These are phyloP conservation scores for Vigna reflexopilosa DNA, from an alignment of 306 rosid species.

Conservation along the genomic window DNA sequence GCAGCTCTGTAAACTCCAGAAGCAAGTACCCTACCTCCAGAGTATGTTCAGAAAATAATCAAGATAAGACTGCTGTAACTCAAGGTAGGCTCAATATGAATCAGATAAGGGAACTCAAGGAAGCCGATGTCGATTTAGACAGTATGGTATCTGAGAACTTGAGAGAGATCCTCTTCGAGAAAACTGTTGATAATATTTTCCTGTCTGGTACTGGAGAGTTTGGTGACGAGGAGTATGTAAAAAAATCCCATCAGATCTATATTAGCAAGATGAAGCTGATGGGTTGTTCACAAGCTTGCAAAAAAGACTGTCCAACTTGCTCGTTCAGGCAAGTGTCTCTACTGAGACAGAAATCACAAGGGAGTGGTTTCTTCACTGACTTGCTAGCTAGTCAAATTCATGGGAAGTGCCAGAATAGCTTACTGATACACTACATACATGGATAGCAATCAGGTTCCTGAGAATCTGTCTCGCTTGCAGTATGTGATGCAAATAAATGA, in stretches of 20 bases:
- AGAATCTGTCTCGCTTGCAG: too few species aligned
- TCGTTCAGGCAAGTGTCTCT: slow-evolving; percentile 88
- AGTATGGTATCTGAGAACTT: slow-evolving; percentile 82
- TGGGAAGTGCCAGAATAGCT: slow-evolving; percentile 48
- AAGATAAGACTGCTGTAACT: slow-evolving; percentile 86
- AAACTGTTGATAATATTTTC: slow-evolving; percentile 88
- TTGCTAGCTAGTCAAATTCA: slow-evolving; percentile 57
- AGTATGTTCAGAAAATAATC: slow-evolving; percentile 91
- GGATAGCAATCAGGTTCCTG: too few species aligned
- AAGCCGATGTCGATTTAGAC: slow-evolving; percentile 80
- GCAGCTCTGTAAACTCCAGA: slow-evolving; percentile 80
- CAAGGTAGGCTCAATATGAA: slow-evolving; percentile 90
- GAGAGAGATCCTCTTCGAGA: slow-evolving; percentile 87
- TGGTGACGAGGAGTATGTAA: slow-evolving; percentile 85
- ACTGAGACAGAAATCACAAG: slow-evolving; percentile 74
- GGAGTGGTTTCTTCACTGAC: slow-evolving; percentile 83
- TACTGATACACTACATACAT: too few species aligned
- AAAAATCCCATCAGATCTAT: slow-evolving; percentile 85
- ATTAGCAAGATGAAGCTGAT: slow-evolving; percentile 77
- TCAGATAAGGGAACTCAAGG: slow-evolving; percentile 96
- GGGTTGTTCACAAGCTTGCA: slow-evolving; percentile 75
- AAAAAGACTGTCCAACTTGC: slow-evolving; percentile 79
- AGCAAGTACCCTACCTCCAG: slow-evolving; percentile 81
- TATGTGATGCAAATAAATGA: too few species aligned
- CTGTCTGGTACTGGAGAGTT: slow-evolving; percentile 98